Base-by-base conservation (phyloP, 2,329 filamentous ascomycete species). In the Fusarium praegraminearum region DNA sequence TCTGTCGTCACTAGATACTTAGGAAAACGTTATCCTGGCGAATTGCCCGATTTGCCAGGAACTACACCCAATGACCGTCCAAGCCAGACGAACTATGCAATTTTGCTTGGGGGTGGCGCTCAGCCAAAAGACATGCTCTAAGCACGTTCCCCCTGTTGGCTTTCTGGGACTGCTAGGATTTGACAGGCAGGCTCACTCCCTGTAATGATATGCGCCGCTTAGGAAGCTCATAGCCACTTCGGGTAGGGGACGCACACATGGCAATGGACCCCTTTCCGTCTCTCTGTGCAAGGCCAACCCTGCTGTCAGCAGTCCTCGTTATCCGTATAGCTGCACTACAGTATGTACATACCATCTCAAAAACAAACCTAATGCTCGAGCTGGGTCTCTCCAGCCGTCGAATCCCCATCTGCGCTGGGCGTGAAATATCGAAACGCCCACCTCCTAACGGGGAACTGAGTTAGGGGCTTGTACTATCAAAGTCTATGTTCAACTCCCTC, bases 161-260 rank as follows among this genome's bases (percentile, higher is more conserved):
- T 35, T 70, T 53, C 47, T 57, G 55, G 44, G 47, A 63, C 32
- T 41, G 44, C 43, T 32, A 46, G 52, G 53, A 56, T 52, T 22
- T 24, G 51, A 30, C 62, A 70, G 60, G 38, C 54, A 70, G 60
- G 67, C 68, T 61, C 54, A 30, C 28, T 41, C 60, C 71, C 62
- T 72, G 69, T 38, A 65, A 55, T 33, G 38, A 65, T 59, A 65
- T 50, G 58, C 50, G 49, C 69, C 56, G 52, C 56, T 59, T 67
- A 67, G 47, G 35, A 69, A 67, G 58, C 57, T 57, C 61, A 72
- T 61, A 62, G 61, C 59, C 64, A 57, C 62, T 65, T 61, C 55
- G 43, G 62, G 69, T 62, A 71, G 62, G 62, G 65, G 58, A 65
- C 50, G 57, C 67, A 70, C 73, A 73, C 73, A 74, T 73, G 69